Percentiles rank a stretch among this genome's conserved stretches.
Conservation (phyloP, 768 basidiomycete genomes). For the Antrodiella citrinella region DNA sequence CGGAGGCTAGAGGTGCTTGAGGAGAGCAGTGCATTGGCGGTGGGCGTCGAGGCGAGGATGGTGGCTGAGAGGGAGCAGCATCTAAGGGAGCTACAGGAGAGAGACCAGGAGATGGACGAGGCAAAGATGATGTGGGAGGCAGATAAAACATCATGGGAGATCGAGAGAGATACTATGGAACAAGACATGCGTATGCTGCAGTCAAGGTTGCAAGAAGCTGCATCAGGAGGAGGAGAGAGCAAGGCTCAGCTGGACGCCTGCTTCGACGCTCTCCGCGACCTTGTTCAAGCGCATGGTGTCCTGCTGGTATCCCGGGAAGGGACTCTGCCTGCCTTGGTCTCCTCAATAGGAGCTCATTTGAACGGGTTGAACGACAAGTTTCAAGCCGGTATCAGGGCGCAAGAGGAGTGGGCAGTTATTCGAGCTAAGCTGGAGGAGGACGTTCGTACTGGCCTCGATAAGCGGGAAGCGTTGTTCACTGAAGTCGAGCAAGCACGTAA, state of each 20-base stretch:
- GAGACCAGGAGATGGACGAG: constrained; percentile 30
- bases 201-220: constrained; percentile 33
- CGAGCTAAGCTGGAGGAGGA: constrained; percentile 16
- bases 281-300: constrained; percentile 53
- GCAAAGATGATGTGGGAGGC: constrained; percentile 33
- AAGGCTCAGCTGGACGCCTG: constrained; percentile 40
- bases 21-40: constrained; percentile 31
- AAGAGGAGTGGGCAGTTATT: constrained; percentile 14
- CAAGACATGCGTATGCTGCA: constrained; percentile 42
- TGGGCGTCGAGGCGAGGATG: constrained; percentile 33
- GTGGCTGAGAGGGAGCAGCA: constrained; percentile 26
- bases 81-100: constrained; percentile 30
- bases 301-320: constrained; percentile 31
- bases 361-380: constrained; percentile 16
- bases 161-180: constrained; percentile 39
- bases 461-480: constrained; percentile 13
- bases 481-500: constrained; percentile 16
- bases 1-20: constrained; percentile 36
- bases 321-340: constrained; percentile 18
- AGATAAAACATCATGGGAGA: constrained; percentile 43
- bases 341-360: constrained; percentile 22
- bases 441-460: constrained; percentile 12
- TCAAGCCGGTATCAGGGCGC: constrained; percentile 11
- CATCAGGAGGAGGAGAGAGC: constrained; percentile 9
- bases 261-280: constrained; percentile 34